Base-by-base conservation (phyloP, 2,329 filamentous ascomycete genomes). In the Ophioceras dolichostomum region DNA sequence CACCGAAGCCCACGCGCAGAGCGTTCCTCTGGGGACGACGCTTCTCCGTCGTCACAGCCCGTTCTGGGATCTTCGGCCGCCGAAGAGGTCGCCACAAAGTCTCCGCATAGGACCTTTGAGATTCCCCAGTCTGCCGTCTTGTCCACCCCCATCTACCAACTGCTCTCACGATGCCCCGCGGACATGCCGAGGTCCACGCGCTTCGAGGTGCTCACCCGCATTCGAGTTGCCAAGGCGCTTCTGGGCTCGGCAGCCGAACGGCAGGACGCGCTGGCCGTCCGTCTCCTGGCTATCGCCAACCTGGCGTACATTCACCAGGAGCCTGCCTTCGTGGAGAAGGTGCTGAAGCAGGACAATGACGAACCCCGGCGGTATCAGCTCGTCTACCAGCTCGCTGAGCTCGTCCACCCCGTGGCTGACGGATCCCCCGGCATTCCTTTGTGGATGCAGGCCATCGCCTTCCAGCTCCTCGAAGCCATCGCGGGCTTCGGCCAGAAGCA, bases 271-370 rank as follows among this genome's bases (percentile, higher is more conserved):
- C 67, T 98, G 34, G 77, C 82, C 26, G 76, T 89, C 37, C 82
- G 89, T 22, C 66, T 96, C 27, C 67, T 98, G 30, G 87, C 89
- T 12, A 79, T 96, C 41, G 83, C 84, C 18, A 98, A 96, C 49
- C 59, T 98, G 43, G 85, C 87, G 2, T 95, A 94, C 54, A 84
- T 96, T 38, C 81, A 93, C 47, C 70, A 72, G 2, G 93, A 98
- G 50, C 62, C 71, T 4, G 74, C 76, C n/a, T 94, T 98, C 49
- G 68, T 87, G 32, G 81, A 89, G 44, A 89, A 85, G 56, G 74
- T 95, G 30, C 69, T 94, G 36, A 83, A 84, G 45, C 80, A 88
- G 47, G 93, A 98, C 52, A 75, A 77, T 27, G 89, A 96, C 50
- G 86, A 94, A 56, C 87, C 88, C 3, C 79, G 88, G 42, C 76